Evolutionary conservation across 371 early-diverging fungal genomes (phyloP).

Genomic region (Blastocladiella emersonii): DNA sequence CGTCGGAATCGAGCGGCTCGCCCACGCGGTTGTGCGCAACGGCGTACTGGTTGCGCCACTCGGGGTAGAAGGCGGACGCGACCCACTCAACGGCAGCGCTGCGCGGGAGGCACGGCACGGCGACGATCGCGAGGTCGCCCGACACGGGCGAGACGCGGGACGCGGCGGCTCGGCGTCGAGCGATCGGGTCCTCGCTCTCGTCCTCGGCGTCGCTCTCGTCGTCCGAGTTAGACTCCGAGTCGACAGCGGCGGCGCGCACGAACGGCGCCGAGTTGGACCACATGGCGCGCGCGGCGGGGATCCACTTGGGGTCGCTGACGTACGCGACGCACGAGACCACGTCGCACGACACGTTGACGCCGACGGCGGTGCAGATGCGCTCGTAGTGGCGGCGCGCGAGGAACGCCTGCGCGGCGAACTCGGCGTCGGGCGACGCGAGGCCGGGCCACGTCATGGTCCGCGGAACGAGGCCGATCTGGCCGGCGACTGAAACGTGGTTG

Average conservation of each 20-base stretch:
- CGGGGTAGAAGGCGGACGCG: neutral
- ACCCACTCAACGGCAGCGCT: neutral
- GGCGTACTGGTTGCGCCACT: neutral
- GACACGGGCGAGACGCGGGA: too few relatives aligned
- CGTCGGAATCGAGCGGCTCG: neutral
- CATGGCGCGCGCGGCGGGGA: neutral
- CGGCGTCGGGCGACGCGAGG: constrained; percentile 12
- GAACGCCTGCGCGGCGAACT: constrained; percentile 11
- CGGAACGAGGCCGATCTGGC: constrained; percentile 63
- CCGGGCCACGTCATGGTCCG: constrained; percentile 35
- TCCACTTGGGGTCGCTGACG: neutral
- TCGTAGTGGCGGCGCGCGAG: constrained; percentile 32
- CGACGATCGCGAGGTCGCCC: neutral
- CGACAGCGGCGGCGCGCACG: neutral
- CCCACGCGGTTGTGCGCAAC: neutral
- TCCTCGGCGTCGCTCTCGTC: neutral
- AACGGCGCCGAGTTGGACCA: neutral
- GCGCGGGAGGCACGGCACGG: neutral
- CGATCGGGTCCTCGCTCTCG: neutral
- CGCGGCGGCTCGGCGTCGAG: neutral
- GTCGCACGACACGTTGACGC: neutral
- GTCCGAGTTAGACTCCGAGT: neutral
- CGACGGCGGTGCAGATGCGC: constrained; percentile 20
- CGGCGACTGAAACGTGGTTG: constrained; percentile 49
- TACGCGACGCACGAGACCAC: neutral